Base-by-base conservation (phyloP, 495 filamentous ascomycete genomes). In the Endocarpon pusillum region DNA sequence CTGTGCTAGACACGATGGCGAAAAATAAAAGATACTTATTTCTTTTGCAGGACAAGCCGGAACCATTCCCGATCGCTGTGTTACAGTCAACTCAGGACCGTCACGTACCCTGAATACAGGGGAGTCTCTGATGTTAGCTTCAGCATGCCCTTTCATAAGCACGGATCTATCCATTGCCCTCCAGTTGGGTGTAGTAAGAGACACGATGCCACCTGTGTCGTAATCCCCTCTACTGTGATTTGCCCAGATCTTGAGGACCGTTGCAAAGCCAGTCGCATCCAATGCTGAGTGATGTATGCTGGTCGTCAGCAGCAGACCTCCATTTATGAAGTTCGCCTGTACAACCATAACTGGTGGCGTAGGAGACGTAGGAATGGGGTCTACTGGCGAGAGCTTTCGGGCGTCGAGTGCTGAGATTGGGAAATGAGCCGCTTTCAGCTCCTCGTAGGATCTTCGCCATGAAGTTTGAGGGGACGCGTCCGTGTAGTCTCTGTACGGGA, bases 301-400 rank as follows among this genome's bases (percentile, higher is more conserved):
- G 40, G 44, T 42, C 8, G 38, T 46, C 1, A 54, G 38, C 4
- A 54, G 32, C 28, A 49, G 27, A 2, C 51, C 51, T 1, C 51
- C 51, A 3, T 29, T 37, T 21, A 59, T 54, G 33, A 59, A 57
- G 29, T 58, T 59, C 33, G 54, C 54, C 38, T 58, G 56, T 11
- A 49, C 34, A 6, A 51, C n/a, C n/a, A n/a, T n/a, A n/a, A n/a
- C n/a, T n/a, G n/a, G n/a, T n/a, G n/a, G n/a, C n/a, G n/a, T n/a
- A n/a, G n/a, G 44, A 18, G 42, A 45, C 1, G 48, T 40, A 15
- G 52, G 48, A 21, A 55, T 35, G 16, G 40, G 36, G 12, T 54
- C 49, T 4, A 48, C 49, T 1, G 46, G 38, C 6, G 32, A 26
- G n/a, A 53, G 52, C 49, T 37, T 42, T 15, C 55, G 46, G 10